Conservation (phyloP, 495 filamentous ascomycete genomes). For the Xylaria cubensis region DNA sequence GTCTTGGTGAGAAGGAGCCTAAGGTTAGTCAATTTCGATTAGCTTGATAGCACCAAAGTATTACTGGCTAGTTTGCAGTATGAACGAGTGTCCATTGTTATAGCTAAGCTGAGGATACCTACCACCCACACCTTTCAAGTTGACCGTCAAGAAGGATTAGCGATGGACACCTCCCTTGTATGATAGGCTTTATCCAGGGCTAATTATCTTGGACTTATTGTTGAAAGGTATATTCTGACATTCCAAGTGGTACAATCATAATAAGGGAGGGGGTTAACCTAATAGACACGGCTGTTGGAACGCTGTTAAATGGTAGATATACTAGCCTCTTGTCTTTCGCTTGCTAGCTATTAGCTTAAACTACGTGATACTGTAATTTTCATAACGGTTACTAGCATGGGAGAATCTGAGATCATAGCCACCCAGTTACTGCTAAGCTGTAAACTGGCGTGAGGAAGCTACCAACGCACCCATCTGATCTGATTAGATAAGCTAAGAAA, state of each 20-base stretch:
- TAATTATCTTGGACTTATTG: background rate
- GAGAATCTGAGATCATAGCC: background rate
- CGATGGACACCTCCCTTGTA: background rate
- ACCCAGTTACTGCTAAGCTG: background rate
- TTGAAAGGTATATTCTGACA: background rate
- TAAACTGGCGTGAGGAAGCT: background rate
- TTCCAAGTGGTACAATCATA: background rate
- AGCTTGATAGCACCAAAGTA: background rate
- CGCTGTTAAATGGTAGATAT: background rate
- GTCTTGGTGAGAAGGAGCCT: background rate
- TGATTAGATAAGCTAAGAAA: background rate
- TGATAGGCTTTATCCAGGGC: background rate
- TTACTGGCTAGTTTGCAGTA: background rate
- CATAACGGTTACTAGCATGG: background rate
- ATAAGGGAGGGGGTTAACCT: background rate
- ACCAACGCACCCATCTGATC: background rate
- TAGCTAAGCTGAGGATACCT: background rate
- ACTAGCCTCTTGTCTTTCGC: background rate
- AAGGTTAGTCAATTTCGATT: background rate
- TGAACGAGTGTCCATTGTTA: background rate
- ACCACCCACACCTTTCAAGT: background rate
- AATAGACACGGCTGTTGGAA: background rate
- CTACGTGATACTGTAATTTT: background rate
- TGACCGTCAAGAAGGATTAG: background rate
- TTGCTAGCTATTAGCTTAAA: background rate